phyloP scores from a whole-genome alignment of 2,329 filamentous ascomycete species.

The Chaetomium strumarium region DNA sequence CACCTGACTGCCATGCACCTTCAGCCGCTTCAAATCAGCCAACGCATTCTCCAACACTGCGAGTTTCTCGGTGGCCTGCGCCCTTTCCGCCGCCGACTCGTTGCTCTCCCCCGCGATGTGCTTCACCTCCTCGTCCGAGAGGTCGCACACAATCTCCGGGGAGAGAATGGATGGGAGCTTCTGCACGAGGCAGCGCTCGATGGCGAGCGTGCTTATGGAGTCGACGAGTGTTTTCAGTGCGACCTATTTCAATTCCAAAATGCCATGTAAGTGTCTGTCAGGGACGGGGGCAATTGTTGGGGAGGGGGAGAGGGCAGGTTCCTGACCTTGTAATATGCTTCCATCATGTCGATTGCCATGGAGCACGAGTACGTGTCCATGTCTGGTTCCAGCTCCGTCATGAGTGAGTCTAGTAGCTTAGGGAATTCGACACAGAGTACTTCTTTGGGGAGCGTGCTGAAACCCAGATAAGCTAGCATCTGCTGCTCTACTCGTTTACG shows the following conservation, averaged over 20 bases:
- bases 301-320: not conserved
- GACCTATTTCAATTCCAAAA: no score
- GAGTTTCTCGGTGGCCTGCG: conserved; percentile 1
- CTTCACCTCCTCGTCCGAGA: not conserved
- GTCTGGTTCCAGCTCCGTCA: not conserved
- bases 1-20: not conserved
- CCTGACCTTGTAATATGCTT: conserved; percentile 11
- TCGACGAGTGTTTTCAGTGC: conserved; percentile 5
- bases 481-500: not conserved
- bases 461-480: not conserved
- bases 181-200: conserved; percentile 5
- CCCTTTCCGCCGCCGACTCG: conserved; percentile 2
- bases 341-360: conserved; percentile 10
- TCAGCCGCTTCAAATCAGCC: conserved; percentile 2
- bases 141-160: conserved; percentile 1
- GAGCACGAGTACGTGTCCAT: conserved; percentile 12
- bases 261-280: no score
- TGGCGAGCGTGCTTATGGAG: conserved; percentile 1
- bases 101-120: conserved; percentile 2
- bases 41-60: conserved; percentile 7
- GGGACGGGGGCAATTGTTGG: no score
- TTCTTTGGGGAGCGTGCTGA: not conserved
- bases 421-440: not conserved
- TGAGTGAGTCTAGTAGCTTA: not conserved
- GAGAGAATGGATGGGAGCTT: conserved; percentile 2